Conservation (phyloP, 2,329 filamentous ascomycete species). For the Fusarium coicis region DNA sequence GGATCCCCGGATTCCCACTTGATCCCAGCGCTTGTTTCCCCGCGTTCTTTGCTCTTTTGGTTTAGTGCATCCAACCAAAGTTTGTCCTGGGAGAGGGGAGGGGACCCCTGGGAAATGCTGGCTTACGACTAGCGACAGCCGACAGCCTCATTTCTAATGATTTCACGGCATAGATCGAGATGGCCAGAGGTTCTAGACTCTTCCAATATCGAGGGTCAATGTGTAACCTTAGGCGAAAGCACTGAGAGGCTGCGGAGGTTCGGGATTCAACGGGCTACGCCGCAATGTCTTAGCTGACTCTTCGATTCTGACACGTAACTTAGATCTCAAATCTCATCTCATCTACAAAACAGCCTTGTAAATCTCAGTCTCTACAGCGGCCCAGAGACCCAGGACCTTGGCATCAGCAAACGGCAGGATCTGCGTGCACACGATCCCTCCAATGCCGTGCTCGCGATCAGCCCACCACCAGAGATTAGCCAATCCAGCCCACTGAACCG, state of each 20-base stretch:
- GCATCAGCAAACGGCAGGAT: conserved; percentile 61
- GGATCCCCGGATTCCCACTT: conserved; percentile 23
- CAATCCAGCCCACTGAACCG: conserved; percentile 68
- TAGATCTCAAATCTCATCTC: background rate
- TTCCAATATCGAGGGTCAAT: background rate
- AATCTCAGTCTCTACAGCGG: conserved; percentile 51
- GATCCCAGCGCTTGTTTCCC: conserved; percentile 18
- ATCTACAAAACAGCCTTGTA: conserved; percentile 45
- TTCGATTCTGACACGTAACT: background rate
- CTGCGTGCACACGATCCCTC: conserved; percentile 61
- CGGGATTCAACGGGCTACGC: background rate
- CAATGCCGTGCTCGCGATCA: conserved; percentile 68
- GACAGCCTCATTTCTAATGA: background rate
- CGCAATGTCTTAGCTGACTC: background rate
- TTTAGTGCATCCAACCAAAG: background rate
- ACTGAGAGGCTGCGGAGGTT: background rate
- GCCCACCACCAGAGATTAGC: conserved; percentile 72
- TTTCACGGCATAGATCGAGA: background rate
- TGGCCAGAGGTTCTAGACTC: background rate
- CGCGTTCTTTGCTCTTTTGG: conserved; percentile 15
- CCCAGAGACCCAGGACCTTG: conserved; percentile 55
- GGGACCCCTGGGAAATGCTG: background rate
- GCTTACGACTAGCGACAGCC: background rate
- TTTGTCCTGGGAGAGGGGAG: background rate
- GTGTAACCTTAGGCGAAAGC: background rate